phyloP scores from a whole-genome alignment of 192 early-diverging fungal species.

The Backusella parvicylindrica region DNA sequence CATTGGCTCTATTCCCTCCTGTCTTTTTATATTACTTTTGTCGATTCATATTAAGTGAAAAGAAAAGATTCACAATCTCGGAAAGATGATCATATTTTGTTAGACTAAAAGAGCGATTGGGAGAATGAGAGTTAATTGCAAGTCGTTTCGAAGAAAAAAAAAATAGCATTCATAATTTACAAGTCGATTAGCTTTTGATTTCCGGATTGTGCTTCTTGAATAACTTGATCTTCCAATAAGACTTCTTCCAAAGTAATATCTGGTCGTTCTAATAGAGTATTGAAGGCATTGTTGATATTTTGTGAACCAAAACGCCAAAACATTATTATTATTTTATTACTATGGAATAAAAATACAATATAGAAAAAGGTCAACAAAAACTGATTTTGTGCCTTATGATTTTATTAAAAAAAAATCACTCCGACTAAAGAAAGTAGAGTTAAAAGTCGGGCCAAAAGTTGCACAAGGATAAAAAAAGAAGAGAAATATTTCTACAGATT shows the following conservation, averaged over 20 bases:
- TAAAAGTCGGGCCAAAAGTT: too few species aligned
- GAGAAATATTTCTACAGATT: background rate
- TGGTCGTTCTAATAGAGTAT: slow-evolving; percentile 88
- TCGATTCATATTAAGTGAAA: slow-evolving; percentile 1
- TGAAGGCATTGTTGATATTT: slow-evolving; percentile 85
- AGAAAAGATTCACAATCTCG: background rate
- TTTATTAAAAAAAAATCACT: background rate
- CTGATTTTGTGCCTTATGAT: background rate
- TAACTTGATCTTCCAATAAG: slow-evolving; percentile 86
- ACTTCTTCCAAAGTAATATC: slow-evolving; percentile 88
- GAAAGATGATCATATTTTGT: background rate
- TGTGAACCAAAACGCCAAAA: slow-evolving; percentile 91
- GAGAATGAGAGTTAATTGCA: background rate
- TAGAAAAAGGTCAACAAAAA: background rate
- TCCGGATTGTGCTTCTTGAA: slow-evolving; percentile 93
- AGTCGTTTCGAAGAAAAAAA: background rate
- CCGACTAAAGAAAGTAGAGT: background rate
- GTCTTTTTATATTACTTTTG: background rate
- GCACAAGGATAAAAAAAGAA: background rate
- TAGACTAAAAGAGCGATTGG: background rate
- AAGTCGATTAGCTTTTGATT: slow-evolving; percentile 89
- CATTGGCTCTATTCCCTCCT: background rate
- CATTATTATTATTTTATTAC: slow-evolving; percentile 56
- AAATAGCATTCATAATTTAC: slow-evolving; percentile 35
- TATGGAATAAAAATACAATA: background rate